Conservation (phyloP, 495 filamentous ascomycete genomes). For the Neurospora terricola region DNA sequence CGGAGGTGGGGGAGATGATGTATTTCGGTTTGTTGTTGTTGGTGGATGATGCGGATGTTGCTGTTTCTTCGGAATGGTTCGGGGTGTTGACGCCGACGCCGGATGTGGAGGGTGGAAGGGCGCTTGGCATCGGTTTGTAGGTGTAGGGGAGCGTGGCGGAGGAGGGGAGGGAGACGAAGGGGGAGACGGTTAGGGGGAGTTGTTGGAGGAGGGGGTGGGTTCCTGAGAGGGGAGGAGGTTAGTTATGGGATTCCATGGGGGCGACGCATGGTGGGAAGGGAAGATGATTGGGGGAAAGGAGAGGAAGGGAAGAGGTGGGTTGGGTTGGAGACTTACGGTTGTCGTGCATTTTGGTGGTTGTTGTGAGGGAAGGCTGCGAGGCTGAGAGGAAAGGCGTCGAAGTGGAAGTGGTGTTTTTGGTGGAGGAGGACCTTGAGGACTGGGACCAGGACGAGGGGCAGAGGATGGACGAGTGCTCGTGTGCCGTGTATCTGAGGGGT, state of each 20-base stretch:
- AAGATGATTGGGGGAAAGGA: too few relatives aligned
- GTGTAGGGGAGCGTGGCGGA: constrained; percentile 91
- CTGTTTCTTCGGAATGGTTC: constrained; percentile 21
- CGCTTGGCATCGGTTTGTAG: constrained; percentile 79
- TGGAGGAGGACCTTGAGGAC: not conserved
- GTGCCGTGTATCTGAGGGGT: not conserved
- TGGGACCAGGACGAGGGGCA: not conserved
- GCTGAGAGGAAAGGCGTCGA: not conserved
- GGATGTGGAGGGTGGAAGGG: constrained; percentile 68
- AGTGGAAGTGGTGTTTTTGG: not conserved
- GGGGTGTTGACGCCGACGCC: constrained; percentile 32
- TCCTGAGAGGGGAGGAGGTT: constrained; percentile 33
- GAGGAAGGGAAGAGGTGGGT: not conserved
- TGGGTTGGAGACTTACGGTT: constrained; percentile 25
- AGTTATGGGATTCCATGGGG: not conserved
- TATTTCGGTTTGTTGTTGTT: constrained; percentile 46
- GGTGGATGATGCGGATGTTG: constrained; percentile 29
- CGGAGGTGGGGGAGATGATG: constrained; percentile 56
- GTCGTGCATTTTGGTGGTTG: constrained; percentile 32
- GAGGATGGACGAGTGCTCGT: not conserved
- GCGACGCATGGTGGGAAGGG: not conserved
- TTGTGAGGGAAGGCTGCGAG: not conserved
- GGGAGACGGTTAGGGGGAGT: constrained; percentile 85
- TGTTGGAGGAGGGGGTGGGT: constrained; percentile 85
- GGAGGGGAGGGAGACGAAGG: constrained; percentile 84